Base-by-base conservation (phyloP, 164 flowering plant genomes). In the Malania oleifera region DNA sequence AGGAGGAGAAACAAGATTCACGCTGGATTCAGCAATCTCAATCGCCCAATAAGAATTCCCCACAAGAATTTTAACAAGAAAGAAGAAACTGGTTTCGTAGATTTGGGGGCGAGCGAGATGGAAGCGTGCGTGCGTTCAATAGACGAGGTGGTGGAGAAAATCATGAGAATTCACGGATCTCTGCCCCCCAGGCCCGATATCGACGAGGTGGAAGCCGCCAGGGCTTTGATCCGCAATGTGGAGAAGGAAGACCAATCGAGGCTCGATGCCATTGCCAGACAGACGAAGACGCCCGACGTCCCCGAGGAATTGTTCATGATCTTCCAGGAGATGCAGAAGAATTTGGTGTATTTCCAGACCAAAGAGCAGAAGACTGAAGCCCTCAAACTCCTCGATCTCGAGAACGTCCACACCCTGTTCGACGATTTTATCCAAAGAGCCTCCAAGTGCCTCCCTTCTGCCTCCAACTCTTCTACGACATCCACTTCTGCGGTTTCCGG, bases 191-290 rank as follows among this genome's bases (percentile, higher is more conserved):
- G 96, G 54, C 95, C 89, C 0, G 77, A 74, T 23, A 53, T 85
- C 0, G 86, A 85, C 0, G 89, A 86, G 58, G 75, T 83, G 1
- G 86, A 80, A 45, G 91, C 87, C 0, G 89, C 95, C 4, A 70
- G 44, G 61, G 63, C 61, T 3, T 37, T 89, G 63, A 75, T 89
- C 18, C 65, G 38, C 38, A 83, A 79, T 44, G 84, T 80, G 1
- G 95, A 85, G 17, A 79, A 75, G 48, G 96, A 89, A 39, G 87
- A 80, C 40, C 79, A 82, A 8, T 56, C 66, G 5, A 72, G 75
- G 35, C 34, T 83, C 2, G 95, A 86, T n/a, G 57, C 68, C 45
- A 73, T 81, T 52, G 56, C 55, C 15, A 62, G 57, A 61, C 75
- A 67, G 20, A 58, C 38, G 22, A 76, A 64, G 46, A 38, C 57